Evolutionary conservation across 176 grass and related monocot species (phyloP).

Genomic region (Secale cereale): DNA sequence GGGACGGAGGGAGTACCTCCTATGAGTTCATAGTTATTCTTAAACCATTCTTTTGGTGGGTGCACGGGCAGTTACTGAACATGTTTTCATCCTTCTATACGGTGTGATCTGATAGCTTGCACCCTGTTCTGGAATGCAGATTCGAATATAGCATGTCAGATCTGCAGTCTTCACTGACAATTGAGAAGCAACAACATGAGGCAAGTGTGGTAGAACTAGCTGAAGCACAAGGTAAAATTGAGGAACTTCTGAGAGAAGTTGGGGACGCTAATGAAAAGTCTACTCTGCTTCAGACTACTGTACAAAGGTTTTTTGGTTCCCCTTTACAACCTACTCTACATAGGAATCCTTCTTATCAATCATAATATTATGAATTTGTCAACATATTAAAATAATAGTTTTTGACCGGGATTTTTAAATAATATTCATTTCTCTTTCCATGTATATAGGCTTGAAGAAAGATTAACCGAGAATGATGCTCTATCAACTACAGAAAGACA

Average conservation of each 20-base stretch:
- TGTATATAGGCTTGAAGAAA: conserved; percentile 82
- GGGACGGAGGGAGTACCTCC: too few species aligned
- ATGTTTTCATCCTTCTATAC: conserved; percentile 11
- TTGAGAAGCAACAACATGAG: conserved; percentile 51
- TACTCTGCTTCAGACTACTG: conserved; percentile 46
- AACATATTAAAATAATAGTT: background rate
- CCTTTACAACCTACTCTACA: conserved; percentile 10
- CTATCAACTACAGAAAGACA: conserved; percentile 43
- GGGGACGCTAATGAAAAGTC: conserved; percentile 61
- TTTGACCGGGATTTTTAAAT: background rate
- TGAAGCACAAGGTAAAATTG: conserved; percentile 56
- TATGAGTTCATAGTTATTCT: conserved; percentile 9
- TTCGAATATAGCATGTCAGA: conserved; percentile 44
- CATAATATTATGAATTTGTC: conserved; percentile 13
- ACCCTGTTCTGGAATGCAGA: conserved; percentile 31
- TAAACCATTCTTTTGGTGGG: background rate
- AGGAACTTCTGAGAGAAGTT: conserved; percentile 57
- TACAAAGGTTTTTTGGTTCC: conserved; percentile 53
- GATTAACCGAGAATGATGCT: conserved; percentile 55
- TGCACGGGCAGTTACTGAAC: background rate
- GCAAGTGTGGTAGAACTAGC: conserved; percentile 37
- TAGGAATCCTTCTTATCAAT: conserved; percentile 4
- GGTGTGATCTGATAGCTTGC: conserved; percentile 17
- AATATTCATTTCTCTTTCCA: conserved; percentile 28
- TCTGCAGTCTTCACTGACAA: conserved; percentile 52